Base-by-base conservation (phyloP, 2,329 filamentous ascomycete genomes). In the Harringtonia aguacate region DNA sequence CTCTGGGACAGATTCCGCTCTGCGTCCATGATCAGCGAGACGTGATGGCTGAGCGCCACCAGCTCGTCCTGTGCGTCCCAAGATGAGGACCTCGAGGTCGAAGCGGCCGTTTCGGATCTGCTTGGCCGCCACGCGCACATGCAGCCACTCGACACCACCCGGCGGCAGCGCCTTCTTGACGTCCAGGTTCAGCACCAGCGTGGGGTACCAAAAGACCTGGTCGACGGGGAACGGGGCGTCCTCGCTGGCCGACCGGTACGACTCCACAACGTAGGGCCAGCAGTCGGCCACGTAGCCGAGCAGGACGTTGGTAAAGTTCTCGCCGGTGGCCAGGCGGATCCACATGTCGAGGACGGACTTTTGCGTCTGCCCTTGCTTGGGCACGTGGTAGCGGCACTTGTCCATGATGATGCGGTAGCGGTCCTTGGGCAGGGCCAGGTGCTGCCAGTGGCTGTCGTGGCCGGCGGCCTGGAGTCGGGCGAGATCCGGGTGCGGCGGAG, bases 111-210 rank as follows among this genome's bases (percentile, higher is more conserved):
- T 79, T 51, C 69, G 71, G 35, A 89, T 75, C 59, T 70, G 65
- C 61, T 86, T 88, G 5, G 78, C 69, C 44, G 73, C 69, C 13
- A 81, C 69, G 28, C 84, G 69, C 34, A 79, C 67, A 53, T 81
- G 81, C 43, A 94, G 57, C 79, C 83, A 92, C 57, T 86, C 79
- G 1, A 77, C 76, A 0, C 86, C 85, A 35, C 75, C 73, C 4
- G 65, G 62, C 0, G 84, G 84, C 36, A 94, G 58, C 8, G 70
- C 59, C 57, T 82, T 85, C 66, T 90, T 92, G 33, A 88, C 66
- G 49, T 94, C 86, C 20, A 94, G 55, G 57, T 85, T 87, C 56
- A 92, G 62, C 17, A 80, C 65, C 2, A 94, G 61, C 0, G 86
- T 94, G 0, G 84, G 84, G 57, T 86, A 87, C 85, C 84, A 88